Base-by-base conservation (phyloP, 306 rosid species). In the Quercus robur region DNA sequence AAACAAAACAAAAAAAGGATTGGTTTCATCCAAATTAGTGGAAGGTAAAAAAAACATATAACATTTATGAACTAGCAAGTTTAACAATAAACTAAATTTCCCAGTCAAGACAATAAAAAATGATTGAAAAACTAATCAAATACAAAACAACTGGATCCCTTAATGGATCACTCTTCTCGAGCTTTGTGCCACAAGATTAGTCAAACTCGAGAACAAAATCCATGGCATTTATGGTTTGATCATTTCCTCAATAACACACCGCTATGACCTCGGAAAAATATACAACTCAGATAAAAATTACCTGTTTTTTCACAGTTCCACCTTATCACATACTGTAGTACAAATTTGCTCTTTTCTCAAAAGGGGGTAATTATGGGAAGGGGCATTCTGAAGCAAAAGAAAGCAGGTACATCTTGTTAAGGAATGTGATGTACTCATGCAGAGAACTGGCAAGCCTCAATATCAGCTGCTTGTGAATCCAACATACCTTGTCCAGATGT, bases 401-500 rank as follows among this genome's bases (percentile, higher is more conserved):
- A 83, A 84, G 82, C 64, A 73, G 84, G 83, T 89, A 80, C 88
- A 62, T 76, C 81, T 81, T 81, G 87, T 68, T 59, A 58, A 83
- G 78, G 86, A 74, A 74, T 81, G 70, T 70, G 26, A 63, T 57
- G 70, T 79, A 71, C 84, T 80, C 80, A 33, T 31, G 84, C 84
- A 90, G 84, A 25, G 54, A 84, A 77, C 83, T 38, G 87, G 84
- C 99, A 93, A n/a, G 93, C 92, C 74, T 91, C 94, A 10, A 96
- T 63, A 78, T 93, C 98, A n/a, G 97, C 77, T 11, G 91, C 97
- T 74, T 90, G 94, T 7, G 97, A 88, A 68, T 96, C 92, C 84
- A 91, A 76, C 77, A 90, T 58, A 26, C 87, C 86, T 87, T 85
- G 87, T 18, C 97, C 97, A 9, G 89, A 82, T 4, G 92, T 81